phyloP scores from a whole-genome alignment of 148 eudicot genomes.

The Rhododendron simsii region DNA sequence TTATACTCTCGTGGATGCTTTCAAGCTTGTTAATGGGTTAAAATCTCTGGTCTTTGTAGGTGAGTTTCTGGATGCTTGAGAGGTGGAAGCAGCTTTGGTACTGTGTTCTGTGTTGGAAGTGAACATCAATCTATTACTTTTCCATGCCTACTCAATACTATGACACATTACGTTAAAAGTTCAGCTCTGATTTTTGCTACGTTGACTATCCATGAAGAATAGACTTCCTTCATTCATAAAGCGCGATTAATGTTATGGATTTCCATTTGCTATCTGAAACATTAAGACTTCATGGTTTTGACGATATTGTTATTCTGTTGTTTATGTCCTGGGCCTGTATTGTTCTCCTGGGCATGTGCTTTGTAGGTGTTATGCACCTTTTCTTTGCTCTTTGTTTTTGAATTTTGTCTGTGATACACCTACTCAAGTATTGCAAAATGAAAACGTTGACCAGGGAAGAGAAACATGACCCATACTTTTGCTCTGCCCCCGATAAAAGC shows the following conservation, averaged over 20 bases:
- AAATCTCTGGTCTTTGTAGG: not conserved
- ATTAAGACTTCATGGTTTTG: not conserved
- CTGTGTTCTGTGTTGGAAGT: not conserved
- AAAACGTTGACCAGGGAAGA: not conserved
- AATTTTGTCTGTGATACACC: not conserved
- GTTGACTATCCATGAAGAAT: not conserved
- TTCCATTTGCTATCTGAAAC: not conserved
- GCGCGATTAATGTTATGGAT: not conserved
- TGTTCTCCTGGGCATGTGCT: not conserved
- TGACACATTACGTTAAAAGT: not conserved
- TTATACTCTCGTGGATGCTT: not conserved
- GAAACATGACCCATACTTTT: not conserved
- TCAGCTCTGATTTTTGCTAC: not conserved
- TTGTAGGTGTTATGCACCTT: not conserved
- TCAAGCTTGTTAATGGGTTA: not conserved
- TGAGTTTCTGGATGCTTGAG: constrained; percentile 4
- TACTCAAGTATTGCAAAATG: not conserved
- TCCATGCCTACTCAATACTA: no score
- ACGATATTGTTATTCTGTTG: not conserved
- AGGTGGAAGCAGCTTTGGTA: not conserved
- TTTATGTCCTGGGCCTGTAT: not conserved
- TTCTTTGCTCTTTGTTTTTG: no score
- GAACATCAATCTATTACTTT: not conserved
- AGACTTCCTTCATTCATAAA: not conserved
- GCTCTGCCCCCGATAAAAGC: not conserved